Conservation (phyloP, 371 early-diverging fungal genomes). For the Synchytrium microbalum region DNA sequence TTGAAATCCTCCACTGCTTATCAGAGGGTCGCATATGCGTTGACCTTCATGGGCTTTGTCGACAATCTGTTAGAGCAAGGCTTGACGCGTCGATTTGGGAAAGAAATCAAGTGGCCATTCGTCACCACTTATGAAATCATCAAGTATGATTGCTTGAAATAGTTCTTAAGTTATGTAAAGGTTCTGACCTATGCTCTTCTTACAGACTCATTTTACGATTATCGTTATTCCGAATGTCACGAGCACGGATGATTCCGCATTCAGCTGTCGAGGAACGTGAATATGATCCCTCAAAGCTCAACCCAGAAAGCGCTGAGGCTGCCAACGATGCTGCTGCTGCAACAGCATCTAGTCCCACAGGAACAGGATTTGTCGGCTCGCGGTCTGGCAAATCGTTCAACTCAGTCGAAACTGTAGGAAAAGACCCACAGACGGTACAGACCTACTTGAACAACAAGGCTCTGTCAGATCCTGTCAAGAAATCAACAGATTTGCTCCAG, state of each 20-base stretch:
- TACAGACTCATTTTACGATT: conserved; percentile 24
- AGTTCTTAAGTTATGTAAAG: too few species aligned
- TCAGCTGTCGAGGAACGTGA: conserved; percentile 34
- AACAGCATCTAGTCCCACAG: conserved; percentile 4
- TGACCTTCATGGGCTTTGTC: conserved; percentile 66
- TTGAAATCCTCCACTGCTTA: conserved; percentile 43
- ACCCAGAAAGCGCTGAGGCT: conserved; percentile 1
- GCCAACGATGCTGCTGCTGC: background rate
- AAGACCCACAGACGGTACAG: conserved; percentile 12
- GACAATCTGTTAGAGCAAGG: conserved; percentile 84
- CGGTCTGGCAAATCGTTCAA: background rate
- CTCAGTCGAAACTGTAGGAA: background rate
- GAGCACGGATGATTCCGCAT: conserved; percentile 25
- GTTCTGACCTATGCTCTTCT: background rate
- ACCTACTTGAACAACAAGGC: conserved; percentile 23
- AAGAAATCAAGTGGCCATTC: conserved; percentile 55
- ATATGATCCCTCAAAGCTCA: conserved; percentile 26
- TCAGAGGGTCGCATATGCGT: conserved; percentile 45
- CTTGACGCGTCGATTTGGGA: conserved; percentile 59
- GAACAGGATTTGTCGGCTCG: conserved; percentile 20
- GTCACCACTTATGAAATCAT: conserved; percentile 60
- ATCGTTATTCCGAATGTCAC: conserved; percentile 19
- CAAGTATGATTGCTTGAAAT: conserved; percentile 52
- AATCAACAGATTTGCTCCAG: conserved; percentile 62
- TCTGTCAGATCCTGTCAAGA: conserved; percentile 22